These are phyloP conservation scores for Blastobotrys indianensis DNA, from an alignment of 1,139 yeast species.

Conservation along the genomic window DNA sequence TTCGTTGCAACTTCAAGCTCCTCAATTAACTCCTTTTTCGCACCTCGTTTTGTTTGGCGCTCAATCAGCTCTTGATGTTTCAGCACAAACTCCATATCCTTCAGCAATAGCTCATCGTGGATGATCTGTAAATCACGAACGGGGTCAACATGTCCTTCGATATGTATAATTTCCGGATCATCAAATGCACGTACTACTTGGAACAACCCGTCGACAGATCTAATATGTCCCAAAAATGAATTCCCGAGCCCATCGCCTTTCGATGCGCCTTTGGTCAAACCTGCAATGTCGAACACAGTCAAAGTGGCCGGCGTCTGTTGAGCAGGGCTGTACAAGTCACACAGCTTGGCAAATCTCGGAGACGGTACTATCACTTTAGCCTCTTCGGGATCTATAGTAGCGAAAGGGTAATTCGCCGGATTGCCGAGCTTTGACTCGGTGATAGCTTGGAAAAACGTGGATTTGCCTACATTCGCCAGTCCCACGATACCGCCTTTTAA, in stretches of 20 bases:
- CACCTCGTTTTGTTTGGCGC: conserved; percentile 46
- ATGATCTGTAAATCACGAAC: conserved; percentile 86
- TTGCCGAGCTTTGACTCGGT: conserved; percentile 85
- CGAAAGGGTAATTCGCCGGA: conserved; percentile 96
- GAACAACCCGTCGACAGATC: conserved; percentile 94
- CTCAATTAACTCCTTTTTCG: conserved; percentile 59
- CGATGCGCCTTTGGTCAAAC: conserved; percentile 90
- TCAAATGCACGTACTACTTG: conserved; percentile 95
- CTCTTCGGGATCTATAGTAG: conserved; percentile 96
- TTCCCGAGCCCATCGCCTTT: conserved; percentile 97
- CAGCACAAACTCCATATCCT: conserved; percentile 87
- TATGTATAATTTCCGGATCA: conserved; percentile 89
- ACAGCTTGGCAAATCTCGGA: conserved; percentile 67
- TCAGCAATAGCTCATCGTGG: conserved; percentile 78
- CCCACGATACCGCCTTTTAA: conserved; percentile 90
- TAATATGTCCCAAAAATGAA: conserved; percentile 87
- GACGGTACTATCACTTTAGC: conserved; percentile 93
- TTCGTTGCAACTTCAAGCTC: conserved; percentile 71
- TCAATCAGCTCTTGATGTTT: conserved; percentile 82
- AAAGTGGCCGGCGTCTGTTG: conserved; percentile 75
- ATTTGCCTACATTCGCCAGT: conserved; percentile 87
- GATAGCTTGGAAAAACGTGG: conserved; percentile 58
- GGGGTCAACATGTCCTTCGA: conserved; percentile 75
- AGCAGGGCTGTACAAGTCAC: conserved; percentile 65
- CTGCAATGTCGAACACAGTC: conserved; percentile 92